phyloP scores from a whole-genome alignment of 768 basidiomycete genomes.

The Leccinellum luteum region DNA sequence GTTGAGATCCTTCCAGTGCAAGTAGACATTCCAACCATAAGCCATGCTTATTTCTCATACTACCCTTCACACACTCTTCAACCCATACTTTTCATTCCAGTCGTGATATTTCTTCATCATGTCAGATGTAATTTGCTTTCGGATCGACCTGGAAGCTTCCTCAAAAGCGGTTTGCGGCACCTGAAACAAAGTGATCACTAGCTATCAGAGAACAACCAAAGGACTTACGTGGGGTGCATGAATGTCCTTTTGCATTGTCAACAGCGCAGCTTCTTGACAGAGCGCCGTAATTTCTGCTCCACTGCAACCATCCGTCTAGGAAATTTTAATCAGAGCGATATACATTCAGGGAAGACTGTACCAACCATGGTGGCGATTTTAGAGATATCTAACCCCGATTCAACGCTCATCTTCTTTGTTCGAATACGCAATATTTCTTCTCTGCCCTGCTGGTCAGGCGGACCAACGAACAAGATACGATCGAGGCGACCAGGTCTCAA shows the following conservation, averaged over 20 bases:
- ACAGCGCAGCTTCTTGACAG: conserved; percentile 93
- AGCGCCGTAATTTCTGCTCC: conserved; percentile 91
- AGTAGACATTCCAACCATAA: background rate
- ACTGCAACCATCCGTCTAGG: conserved; percentile 90
- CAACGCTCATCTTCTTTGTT: conserved; percentile 76
- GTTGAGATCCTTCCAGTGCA: background rate
- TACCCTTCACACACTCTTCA: conserved; percentile 12
- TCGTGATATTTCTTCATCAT: conserved; percentile 67
- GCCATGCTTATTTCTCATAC: background rate
- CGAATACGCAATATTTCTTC: conserved; percentile 84
- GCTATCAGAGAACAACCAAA: background rate
- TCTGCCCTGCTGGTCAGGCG: conserved; percentile 76
- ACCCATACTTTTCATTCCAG: conserved; percentile 54
- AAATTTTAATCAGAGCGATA: conserved; percentile 5
- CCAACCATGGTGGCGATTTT: conserved; percentile 68
- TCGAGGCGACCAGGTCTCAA: conserved; percentile 95
- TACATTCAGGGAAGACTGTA: background rate
- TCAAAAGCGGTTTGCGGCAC: conserved; percentile 74
- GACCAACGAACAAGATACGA: conserved; percentile 91
- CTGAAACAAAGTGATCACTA: conserved; percentile 37
- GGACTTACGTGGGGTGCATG: conserved; percentile 66
- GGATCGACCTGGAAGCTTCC: conserved; percentile 65
- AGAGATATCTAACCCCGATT: conserved; percentile 60
- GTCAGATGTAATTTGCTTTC: conserved; percentile 81
- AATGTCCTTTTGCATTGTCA: conserved; percentile 88